Evolutionary conservation across 2,329 filamentous ascomycete genomes (phyloP), one percentile per base, ranked within the genome.

Genomic region (Xylaria sp.): DNA sequence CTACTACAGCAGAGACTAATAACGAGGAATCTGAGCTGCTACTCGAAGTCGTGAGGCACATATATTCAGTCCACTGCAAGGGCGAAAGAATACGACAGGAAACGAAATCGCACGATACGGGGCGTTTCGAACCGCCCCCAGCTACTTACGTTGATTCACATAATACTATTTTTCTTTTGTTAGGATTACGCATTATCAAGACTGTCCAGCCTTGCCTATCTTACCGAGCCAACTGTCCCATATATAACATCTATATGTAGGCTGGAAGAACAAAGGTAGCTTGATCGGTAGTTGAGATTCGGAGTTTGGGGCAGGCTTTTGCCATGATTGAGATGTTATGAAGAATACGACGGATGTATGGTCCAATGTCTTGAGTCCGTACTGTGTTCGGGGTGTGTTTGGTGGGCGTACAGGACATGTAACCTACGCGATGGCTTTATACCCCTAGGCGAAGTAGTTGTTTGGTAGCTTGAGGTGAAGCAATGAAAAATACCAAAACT

Each of bases 161-260:
- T 24, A 12, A 55, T 48, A 39, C 17, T 57, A 24, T 59, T 61
- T 61, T 42, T 63, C 55, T 63, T 63, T 61, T 60, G 42, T 69
- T 67, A 32, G 30, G 6, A 50, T 57, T 32, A 42, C 30, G 57
- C 60, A 61, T 61, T 59, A 42, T 50, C n/a, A 42, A 21, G 7
- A 53, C 42, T 56, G 42, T 17, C 14, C 54, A 62, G 39, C 54
- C 53, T 66, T 48, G 24, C 21, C 39, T 36, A 47, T 34, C 53
- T 54, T 5, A 27, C 11, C n/a, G 50, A 3, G 19, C 47, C 24
- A 47, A 8, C 48, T 24, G 21, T n/a, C 11, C 19, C 34, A 55
- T 45, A 4, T 54, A 11, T 50, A 57, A 7, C 12, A 4, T 55
- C 24, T 36, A 53, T 30, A 21, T 17, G 34, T 39, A 12, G 32